Evolutionary conservation across 331 rosid genomes (phyloP), one percentile per base, ranked within the genome.

Genomic region (Ulmus americana): DNA sequence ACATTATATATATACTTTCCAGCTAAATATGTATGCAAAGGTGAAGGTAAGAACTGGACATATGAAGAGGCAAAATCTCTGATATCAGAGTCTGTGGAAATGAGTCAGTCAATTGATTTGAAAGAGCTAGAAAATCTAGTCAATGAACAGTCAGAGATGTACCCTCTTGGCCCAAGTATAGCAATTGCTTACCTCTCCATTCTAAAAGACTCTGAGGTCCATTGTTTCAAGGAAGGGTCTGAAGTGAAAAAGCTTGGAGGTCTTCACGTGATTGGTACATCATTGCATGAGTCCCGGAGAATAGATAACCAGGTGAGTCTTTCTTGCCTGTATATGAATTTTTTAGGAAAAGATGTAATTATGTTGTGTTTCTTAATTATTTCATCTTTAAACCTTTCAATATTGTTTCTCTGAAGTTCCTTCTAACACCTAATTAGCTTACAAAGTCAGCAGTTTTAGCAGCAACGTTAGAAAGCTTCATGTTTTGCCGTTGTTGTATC

Each of bases 201-300:
- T 77, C 64, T 92, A 70, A 83, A 82, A 82, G 97, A 92, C 74
- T 85, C 96, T 43, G 95, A 89, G 81, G 77, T 65, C 59, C 95
- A 92, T 72, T 83, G 94, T 85, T 74, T 75, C 60, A 67, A 44
- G 39, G 97, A 92, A 84, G 98, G 98, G 40, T 79, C 86, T 70
- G 97, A 89, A 79, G 98, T 92, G 48, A 92, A 92, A 81, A 80
- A 70, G 61, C 89, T 85, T 63, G 98, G 98, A 44, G 98, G 98
- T 47, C 96, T 92, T 82, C 98, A 89, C 64, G 98, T 89, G 69
- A 89, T 92, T 54, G 98, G 96, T 55, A 92, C 98, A 64, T 92
- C 96, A 39, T 82, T 92, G 83, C 96, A 92, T 1, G 96, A 92
- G 83, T 89, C 98, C 35, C 86, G 98, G 60, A 85, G 98, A 86